A percentile compares a stretch with the other conserved stretches of the same genome.
These are phyloP conservation scores for Chaetomidium leptoderma DNA, from an alignment of 495 filamentous ascomycete genomes.

Conservation along the genomic window DNA sequence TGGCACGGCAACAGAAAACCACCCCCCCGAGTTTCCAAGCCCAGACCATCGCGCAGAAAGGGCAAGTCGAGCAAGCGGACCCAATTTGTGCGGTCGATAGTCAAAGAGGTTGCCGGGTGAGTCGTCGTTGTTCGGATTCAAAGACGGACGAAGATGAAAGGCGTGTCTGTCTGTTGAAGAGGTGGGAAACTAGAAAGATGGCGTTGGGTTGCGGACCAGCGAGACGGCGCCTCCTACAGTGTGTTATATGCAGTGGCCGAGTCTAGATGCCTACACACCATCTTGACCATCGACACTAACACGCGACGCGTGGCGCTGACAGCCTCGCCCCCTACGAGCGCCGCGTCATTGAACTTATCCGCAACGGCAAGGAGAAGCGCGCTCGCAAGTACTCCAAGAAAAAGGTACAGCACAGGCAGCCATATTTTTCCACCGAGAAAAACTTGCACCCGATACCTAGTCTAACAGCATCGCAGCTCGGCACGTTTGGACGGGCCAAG, in stretches of 20 bases:
- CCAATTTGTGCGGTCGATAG: slow-evolving; percentile 82
- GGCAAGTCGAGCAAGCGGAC: slow-evolving; percentile 90
- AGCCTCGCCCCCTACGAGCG: slow-evolving; percentile 91
- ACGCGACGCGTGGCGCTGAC: slow-evolving; percentile 7
- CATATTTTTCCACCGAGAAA: slow-evolving; percentile 43
- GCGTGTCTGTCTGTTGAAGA: too few species aligned
- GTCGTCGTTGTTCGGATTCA: slow-evolving; percentile 24
- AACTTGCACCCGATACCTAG: not conserved
- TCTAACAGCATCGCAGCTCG: slow-evolving; percentile 52
- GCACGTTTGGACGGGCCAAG: slow-evolving; percentile 96
- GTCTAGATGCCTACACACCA: too few species aligned
- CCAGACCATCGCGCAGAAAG: slow-evolving; percentile 81
- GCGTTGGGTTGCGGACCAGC: too few species aligned
- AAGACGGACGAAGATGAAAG: too few species aligned
- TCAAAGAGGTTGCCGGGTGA: slow-evolving; percentile 90
- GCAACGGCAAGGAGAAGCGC: slow-evolving; percentile 99
- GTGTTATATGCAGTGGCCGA: too few species aligned
- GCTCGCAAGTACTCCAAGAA: slow-evolving; percentile 99
- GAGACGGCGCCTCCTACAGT: too few species aligned
- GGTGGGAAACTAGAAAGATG: too few species aligned
- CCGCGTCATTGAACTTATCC: slow-evolving; percentile 95
- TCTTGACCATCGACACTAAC: too few species aligned
- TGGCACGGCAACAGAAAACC: slow-evolving; percentile 66
- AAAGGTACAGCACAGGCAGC: slow-evolving; percentile 48
- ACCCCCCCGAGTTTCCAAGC: slow-evolving; percentile 80